Conservation (phyloP, 805 yeast species). For the Kodamaea sagamina region DNA sequence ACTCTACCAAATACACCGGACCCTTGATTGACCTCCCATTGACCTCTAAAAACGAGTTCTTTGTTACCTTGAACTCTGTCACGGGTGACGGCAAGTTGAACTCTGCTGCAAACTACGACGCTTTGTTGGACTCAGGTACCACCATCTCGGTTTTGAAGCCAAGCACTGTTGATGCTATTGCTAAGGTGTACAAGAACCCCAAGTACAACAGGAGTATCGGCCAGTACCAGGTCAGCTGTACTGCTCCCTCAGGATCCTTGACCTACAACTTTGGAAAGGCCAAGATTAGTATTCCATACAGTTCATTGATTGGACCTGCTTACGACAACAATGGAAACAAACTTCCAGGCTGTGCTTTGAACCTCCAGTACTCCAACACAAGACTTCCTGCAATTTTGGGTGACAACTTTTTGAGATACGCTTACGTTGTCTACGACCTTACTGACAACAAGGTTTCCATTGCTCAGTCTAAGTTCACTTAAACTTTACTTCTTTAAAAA, state of each 20-base stretch:
- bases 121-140: conserved; percentile 11
- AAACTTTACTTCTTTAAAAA: too few relatives aligned
- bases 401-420: conserved; percentile 29
- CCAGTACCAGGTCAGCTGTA: conserved; percentile 9
- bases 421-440: conserved; percentile 29
- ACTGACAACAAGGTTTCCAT: conserved; percentile 25
- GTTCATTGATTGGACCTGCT: background rate
- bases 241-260: background rate
- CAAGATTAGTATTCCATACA: conserved; percentile 2
- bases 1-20: conserved; percentile 16
- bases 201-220: background rate
- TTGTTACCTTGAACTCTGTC: conserved; percentile 1
- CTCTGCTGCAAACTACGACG: background rate
- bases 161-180: conserved; percentile 14
- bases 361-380: background rate
- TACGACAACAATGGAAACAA: background rate
- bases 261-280: conserved; percentile 1
- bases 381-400: conserved; percentile 26
- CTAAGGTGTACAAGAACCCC: conserved; percentile 12
- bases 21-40: background rate
- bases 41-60: background rate
- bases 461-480: conserved; percentile 30
- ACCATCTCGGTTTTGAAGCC: conserved; percentile 9
- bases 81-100: background rate
- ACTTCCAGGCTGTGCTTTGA: conserved; percentile 4